Evolutionary conservation across 2,329 filamentous ascomycete genomes (phyloP), one percentile per base, ranked within the genome.

Genomic region (Thielaviopsis euricoi): DNA sequence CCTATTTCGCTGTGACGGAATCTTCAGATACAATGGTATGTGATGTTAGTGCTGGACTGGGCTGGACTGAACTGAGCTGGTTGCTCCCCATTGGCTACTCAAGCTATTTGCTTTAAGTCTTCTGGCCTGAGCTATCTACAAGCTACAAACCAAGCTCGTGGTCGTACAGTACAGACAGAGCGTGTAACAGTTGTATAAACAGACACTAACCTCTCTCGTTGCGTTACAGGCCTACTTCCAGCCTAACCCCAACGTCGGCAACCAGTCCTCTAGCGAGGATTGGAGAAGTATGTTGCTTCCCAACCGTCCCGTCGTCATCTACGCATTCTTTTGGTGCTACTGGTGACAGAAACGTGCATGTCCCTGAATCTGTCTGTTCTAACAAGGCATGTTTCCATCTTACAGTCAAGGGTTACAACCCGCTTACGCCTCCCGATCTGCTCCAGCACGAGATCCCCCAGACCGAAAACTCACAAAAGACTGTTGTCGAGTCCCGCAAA

Each of bases 331-430:
- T 19, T 17, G 19, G 7, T 21, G 1, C 22, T 33, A 10, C 29
- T 33, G 29, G 48, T 51, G 23, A 51, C 19, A 25, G 19, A 51
- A 21, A 10, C 37, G 23, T 13, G 5, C n/a, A n/a, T n/a, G n/a
- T n/a, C n/a, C 23, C 13, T 7, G 9, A 21, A 3, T 22, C n/a
- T n/a, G n/a, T 50, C 48, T 19, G 3, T 22, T 19, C 26, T 19
- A 19, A 29, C 7, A 12, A 29, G 17, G n/a, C 29, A 10, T 10
- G 29, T 19, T 12, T 12, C 25, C 37, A 33, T 13, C 15, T 12
- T 29, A 25, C 65, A 96, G 91, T 96, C 72, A 76, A 94, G 68
- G 89, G 89, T 64, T 91, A 96, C 78, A 90, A 96, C 72, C 89
- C 91, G 67, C 76, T 97, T 68, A 93, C 95, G 69, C 85, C 88